Base-by-base conservation (phyloP, 306 rosid species). In the Gastrolobium bilobum region DNA sequence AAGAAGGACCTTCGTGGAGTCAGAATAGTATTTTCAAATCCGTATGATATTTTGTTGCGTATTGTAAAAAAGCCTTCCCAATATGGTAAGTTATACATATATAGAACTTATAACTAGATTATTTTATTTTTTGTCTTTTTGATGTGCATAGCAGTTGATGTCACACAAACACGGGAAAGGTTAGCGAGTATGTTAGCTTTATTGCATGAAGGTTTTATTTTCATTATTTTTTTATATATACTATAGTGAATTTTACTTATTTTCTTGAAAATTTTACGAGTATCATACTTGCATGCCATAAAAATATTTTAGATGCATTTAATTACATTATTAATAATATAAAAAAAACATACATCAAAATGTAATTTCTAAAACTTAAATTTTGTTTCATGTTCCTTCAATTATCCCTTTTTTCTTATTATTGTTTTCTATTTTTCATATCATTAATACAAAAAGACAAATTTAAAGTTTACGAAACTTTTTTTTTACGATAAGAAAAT, bases 1-100 rank as follows among this genome's bases (percentile, higher is more conserved):
- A 87, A 81, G 75, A 68, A 52, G 56, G 82, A 78, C 4, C 79
- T 85, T 59, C 88, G 82, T 11, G 83, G 84, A 10, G 47, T 89
- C 58, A 51, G 67, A 64, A 44, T 87, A 46, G 81, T 64, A 7
- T 85, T 67, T 47, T 79, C 75, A 37, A 84, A 89, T 81, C 82
- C 81, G 2, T 87, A 83, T 68, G 13, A 31, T 57, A 7, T 68
- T 56, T 68, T 84, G 10, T 4, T 78, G 48, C 71, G 69, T 9
- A 63, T 89, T 15, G 42, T 87, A 7, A 79, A n/a, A 7, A 75
- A 20, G 42, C 93, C 89, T 2, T 31, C 86, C 30, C 35, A 1
- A 5, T 84, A 71, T 71, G 89, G 89, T 82, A 69, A 42, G 73
- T 52, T 68, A 20, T 33, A 46, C 10, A 4, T 30, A 30, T 8